phyloP scores from a whole-genome alignment of 148 eudicot genomes.

The Camellia lanceoleosa region DNA sequence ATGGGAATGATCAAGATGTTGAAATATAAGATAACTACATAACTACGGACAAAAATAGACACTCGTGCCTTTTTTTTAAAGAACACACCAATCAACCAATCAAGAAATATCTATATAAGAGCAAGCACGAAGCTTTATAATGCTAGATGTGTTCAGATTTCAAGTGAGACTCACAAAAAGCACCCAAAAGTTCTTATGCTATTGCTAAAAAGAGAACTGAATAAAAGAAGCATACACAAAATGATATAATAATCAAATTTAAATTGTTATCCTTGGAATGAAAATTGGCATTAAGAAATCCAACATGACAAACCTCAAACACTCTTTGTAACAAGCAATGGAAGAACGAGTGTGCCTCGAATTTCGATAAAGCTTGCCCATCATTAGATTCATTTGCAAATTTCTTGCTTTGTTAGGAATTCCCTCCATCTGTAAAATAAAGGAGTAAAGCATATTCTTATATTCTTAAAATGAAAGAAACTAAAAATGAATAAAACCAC shows the following conservation, averaged over 20 bases:
- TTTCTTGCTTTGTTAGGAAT: slow-evolving; percentile 71
- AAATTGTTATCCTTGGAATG: not conserved
- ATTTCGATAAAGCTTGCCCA: too few relatives aligned
- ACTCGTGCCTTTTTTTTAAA: too few relatives aligned
- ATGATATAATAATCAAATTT: too few relatives aligned
- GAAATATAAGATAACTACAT: too few relatives aligned
- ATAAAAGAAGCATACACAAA: too few relatives aligned
- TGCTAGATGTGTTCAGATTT: too few relatives aligned
- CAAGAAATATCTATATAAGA: too few relatives aligned
- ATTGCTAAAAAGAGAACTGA: not conserved
- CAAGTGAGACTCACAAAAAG: not conserved
- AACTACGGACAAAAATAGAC: too few relatives aligned
- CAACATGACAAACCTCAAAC: slow-evolving; percentile 61
- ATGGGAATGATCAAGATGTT: too few relatives aligned
- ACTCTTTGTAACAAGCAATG: slow-evolving; percentile 77
- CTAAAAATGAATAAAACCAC: too few relatives aligned
- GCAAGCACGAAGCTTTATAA: too few relatives aligned
- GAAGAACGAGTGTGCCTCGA: slow-evolving; percentile 45
- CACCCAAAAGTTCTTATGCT: not conserved
- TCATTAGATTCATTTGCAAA: slow-evolving; percentile 73
- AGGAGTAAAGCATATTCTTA: not conserved
- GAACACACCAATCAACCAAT: too few relatives aligned
- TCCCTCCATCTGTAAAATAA: slow-evolving; percentile 18
- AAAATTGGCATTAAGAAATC: slow-evolving; percentile 9
- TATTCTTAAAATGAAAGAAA: not conserved